A percentile compares a stretch with the other conserved stretches of the same genome.
phyloP scores from a whole-genome alignment of 2,329 filamentous ascomycete genomes.

The Anisogramma anomala region DNA sequence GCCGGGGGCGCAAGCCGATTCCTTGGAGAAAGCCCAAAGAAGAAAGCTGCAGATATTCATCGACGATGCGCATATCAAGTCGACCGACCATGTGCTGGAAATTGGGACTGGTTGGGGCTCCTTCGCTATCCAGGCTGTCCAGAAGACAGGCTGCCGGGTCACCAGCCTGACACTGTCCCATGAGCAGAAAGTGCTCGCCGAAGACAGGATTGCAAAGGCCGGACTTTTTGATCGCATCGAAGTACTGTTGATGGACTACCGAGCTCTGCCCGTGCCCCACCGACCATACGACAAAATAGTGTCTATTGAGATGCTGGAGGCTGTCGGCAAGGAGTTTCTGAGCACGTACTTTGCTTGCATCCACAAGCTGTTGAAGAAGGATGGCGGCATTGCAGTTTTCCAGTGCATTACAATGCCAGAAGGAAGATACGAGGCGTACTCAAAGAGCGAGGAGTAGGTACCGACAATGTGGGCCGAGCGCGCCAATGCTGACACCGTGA shows the following conservation, averaged over 20 bases:
- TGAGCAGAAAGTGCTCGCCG: constrained; percentile 58
- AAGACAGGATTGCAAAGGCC: constrained; percentile 49
- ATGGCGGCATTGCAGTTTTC: constrained; percentile 57
- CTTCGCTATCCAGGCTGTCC: constrained; percentile 59
- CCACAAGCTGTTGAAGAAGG: constrained; percentile 50
- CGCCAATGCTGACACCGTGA: constrained; percentile 2
- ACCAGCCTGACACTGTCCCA: constrained; percentile 57
- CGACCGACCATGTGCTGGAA: constrained; percentile 58
- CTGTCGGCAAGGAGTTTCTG: constrained; percentile 57
- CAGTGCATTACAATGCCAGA: constrained; percentile 72
- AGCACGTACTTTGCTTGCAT: constrained; percentile 56
- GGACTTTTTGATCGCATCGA: constrained; percentile 49
- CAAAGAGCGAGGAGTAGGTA: constrained; percentile 49
- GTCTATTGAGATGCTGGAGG: constrained; percentile 69
- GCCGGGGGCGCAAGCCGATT: constrained; percentile 35
- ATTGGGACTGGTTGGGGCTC: constrained; percentile 69
- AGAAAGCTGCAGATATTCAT: constrained; percentile 58
- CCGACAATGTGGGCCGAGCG: background rate
- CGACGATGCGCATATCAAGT: constrained; percentile 49
- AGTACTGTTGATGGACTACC: constrained; percentile 59
- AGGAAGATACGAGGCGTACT: constrained; percentile 52
- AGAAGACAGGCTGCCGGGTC: constrained; percentile 53
- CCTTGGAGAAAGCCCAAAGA: constrained; percentile 53
- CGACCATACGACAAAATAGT: constrained; percentile 57
- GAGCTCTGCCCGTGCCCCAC: constrained; percentile 43